These are phyloP conservation scores for Coleophoma eucalyptorum DNA, from an alignment of 2,329 filamentous ascomycete genomes.

Conservation along the genomic window DNA sequence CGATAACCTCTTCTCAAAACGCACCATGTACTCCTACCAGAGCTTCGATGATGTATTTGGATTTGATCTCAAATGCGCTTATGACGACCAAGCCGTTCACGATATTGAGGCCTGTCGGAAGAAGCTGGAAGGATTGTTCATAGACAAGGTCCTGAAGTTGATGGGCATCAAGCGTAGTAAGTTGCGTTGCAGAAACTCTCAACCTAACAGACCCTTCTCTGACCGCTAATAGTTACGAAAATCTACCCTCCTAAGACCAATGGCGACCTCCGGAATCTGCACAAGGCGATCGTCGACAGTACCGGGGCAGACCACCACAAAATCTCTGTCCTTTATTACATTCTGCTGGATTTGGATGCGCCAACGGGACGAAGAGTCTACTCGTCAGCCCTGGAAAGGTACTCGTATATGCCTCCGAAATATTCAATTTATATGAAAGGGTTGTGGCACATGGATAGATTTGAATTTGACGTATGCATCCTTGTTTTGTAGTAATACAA, in stretches of 20 bases:
- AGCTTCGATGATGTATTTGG: constrained; percentile 68
- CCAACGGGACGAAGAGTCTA: constrained; percentile 34
- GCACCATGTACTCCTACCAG: constrained; percentile 57
- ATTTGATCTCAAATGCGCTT: constrained; percentile 54
- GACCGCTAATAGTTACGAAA: constrained; percentile 45
- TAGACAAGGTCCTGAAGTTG: constrained; percentile 71
- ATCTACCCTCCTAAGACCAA: constrained; percentile 73
- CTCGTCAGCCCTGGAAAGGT: constrained; percentile 54
- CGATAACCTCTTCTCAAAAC: not conserved
- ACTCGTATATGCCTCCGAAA: constrained; percentile 65
- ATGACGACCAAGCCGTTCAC: constrained; percentile 56
- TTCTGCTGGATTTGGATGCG: constrained; percentile 68
- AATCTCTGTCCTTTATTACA: constrained; percentile 78
- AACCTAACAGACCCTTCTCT: not conserved
- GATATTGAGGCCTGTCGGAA: constrained; percentile 66
- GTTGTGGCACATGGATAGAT: constrained; percentile 74
- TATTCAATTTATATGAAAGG: constrained; percentile 81
- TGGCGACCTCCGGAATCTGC: constrained; percentile 62
- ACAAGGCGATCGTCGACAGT: constrained; percentile 64
- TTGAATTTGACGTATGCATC: constrained; percentile 63
- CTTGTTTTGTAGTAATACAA: constrained; percentile 23
- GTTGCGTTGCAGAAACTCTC: constrained; percentile 9
- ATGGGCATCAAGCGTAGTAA: constrained; percentile 68
- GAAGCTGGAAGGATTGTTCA: constrained; percentile 69
- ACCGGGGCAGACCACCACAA: constrained; percentile 70